Percentiles rank a stretch among this genome's conserved stretches.
These are phyloP conservation scores for Penicillium psychrofluorescens DNA, from an alignment of 495 filamentous ascomycete species.

Conservation along the genomic window DNA sequence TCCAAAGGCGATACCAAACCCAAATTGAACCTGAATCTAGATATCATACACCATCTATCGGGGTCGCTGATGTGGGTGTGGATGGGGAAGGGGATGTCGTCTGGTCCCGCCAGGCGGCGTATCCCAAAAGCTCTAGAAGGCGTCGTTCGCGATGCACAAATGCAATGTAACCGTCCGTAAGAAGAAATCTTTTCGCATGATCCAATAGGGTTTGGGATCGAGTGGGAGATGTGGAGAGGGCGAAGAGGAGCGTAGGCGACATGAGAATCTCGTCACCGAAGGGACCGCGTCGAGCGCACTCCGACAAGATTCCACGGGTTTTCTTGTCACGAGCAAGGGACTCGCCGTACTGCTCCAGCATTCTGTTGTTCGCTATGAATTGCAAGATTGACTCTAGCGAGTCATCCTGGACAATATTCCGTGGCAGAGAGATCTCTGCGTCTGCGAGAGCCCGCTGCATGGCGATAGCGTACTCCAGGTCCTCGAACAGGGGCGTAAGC, in stretches of 20 bases:
- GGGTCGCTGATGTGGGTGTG: neutral
- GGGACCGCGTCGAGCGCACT: neutral
- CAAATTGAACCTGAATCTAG: neutral
- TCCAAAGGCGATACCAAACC: too few species aligned
- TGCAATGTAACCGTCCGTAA: slow-evolving; percentile 14
- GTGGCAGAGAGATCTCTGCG: slow-evolving; percentile 3
- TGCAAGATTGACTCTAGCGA: slow-evolving; percentile 25
- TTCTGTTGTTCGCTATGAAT: slow-evolving; percentile 27
- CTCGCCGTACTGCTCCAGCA: slow-evolving; percentile 32
- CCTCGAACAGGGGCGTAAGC: slow-evolving; percentile 14
- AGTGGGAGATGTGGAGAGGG: slow-evolving; percentile 1
- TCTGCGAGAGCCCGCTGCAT: slow-evolving; percentile 15
- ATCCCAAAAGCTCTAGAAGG: slow-evolving; percentile 32
- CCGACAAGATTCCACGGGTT: slow-evolving; percentile 4
- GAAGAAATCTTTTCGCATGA: slow-evolving; percentile 21
- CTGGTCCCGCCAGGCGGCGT: slow-evolving; percentile 34
- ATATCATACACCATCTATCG: neutral
- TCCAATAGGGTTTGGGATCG: slow-evolving; percentile 9
- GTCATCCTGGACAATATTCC: slow-evolving; percentile 6
- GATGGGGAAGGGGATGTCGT: neutral
- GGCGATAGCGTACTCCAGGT: slow-evolving; percentile 23
- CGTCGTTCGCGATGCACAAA: slow-evolving; percentile 37
- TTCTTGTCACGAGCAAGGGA: slow-evolving; percentile 21
- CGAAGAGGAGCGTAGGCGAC: slow-evolving; percentile 9
- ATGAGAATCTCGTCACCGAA: slow-evolving; percentile 13